Conservation (phyloP, 352 stramenopile genomes). For the Pseudoperonospora humuli region DNA sequence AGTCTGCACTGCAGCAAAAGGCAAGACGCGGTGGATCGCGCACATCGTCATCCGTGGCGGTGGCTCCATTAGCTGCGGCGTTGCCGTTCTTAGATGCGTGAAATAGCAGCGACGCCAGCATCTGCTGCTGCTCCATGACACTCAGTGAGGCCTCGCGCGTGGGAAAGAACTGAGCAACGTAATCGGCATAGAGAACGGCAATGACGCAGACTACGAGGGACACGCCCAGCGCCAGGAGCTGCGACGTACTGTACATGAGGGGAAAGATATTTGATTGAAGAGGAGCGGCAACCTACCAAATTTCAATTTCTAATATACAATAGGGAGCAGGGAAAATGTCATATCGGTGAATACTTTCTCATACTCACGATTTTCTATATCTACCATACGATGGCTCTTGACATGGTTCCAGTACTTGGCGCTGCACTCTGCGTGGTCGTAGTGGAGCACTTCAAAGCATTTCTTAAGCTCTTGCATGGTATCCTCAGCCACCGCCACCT, state of each 20-base stretch:
- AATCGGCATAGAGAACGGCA: slow-evolving; percentile 56
- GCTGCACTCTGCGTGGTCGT: too few species aligned
- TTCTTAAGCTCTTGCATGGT: too few species aligned
- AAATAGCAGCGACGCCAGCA: slow-evolving; percentile 60
- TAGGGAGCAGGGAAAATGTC: too few species aligned
- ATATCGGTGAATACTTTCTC: too few species aligned
- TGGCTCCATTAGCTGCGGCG: slow-evolving; percentile 2
- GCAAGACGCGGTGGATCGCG: slow-evolving; percentile 37
- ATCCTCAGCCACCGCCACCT: too few species aligned
- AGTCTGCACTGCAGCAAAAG: slow-evolving; percentile 77
- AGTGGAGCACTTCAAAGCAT: too few species aligned
- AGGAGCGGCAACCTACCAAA: too few species aligned
- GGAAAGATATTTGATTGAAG: too few species aligned
- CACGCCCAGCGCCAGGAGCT: slow-evolving; percentile 45
- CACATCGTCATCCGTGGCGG: background rate
- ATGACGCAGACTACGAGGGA: slow-evolving; percentile 41
- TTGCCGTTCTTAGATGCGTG: slow-evolving; percentile 30
- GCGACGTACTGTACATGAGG: slow-evolving; percentile 56
- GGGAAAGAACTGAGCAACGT: slow-evolving; percentile 41
- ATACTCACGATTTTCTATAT: too few species aligned
- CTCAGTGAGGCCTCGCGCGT: slow-evolving; percentile 27
- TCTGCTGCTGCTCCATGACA: slow-evolving; percentile 47
- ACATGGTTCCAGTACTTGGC: too few species aligned
- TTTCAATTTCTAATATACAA: too few species aligned
- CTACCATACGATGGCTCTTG: too few species aligned